Evolutionary conservation across 345 rosid species (phyloP), one percentile per base, ranked within the genome.

Genomic region (Bruguiera gymnorhiza): DNA sequence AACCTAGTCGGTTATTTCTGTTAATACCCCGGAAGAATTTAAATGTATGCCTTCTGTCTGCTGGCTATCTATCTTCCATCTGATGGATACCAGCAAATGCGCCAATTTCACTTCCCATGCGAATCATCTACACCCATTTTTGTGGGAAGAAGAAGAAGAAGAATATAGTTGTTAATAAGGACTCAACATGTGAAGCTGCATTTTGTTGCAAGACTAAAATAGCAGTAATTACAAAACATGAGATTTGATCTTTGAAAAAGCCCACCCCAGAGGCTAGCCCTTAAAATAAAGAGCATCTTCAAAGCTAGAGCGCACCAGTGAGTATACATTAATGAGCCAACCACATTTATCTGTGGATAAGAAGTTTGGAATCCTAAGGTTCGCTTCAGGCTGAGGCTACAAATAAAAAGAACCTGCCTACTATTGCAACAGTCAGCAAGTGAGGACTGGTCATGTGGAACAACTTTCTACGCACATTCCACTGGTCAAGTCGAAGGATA

Each of bases 211-310:
- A 4, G 20, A 52, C 51, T 36, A n/a, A 62, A 63, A 36, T 19
- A 69, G 29, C 26, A 65, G 50, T 58, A 53, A 37, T 39, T 67
- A 72, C 63, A 63, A 10, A 64, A 61, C 31, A 3, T 43, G 16
- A 43, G 50, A 48, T n/a, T 21, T 48, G 64, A 43, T 15, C 11
- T 21, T 1, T 52, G 37, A 68, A 65, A 55, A 32, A 34, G 65
- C 32, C 61, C 32, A 32, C 16, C 39, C 23, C 6, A 43, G 3
- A 11, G 18, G 18, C 50, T 43, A 43, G 50, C 50, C 50, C 50
- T 1, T 11, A 13, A 43, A 61, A 32, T 55, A 31, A 43, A 20
- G 50, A 27, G 56, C 63, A 51, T 46, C 48, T 6, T 27, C 18
- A 57, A 26, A 20, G 50, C 27, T 73, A n/a, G 37, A 20, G 39